phyloP scores from a whole-genome alignment of 2,329 filamentous ascomycete species.

The Alternaria novae-zelandiae region DNA sequence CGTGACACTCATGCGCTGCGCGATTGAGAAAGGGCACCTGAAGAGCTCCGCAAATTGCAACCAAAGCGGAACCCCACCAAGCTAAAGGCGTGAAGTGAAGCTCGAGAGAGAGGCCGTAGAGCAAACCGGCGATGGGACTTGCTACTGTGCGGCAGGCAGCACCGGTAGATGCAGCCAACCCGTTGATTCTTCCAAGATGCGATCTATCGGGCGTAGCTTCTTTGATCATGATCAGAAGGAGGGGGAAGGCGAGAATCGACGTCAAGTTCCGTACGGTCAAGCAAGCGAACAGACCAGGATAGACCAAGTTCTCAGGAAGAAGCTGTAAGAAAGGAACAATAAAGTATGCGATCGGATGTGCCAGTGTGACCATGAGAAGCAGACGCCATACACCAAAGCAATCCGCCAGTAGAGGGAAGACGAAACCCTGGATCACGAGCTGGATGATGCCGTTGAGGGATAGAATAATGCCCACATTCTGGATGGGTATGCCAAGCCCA shows the following conservation, averaged over 20 bases:
- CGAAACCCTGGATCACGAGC: slow-evolving; percentile 72
- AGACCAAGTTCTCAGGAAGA: slow-evolving; percentile 61
- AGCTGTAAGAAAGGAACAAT: slow-evolving; percentile 72
- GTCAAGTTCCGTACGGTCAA: slow-evolving; percentile 70
- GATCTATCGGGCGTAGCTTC: slow-evolving; percentile 69
- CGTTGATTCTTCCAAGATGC: slow-evolving; percentile 73
- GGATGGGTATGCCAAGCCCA: slow-evolving; percentile 69
- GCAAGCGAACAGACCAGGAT: slow-evolving; percentile 69
- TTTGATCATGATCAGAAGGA: slow-evolving; percentile 74
- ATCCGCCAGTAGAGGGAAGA: slow-evolving; percentile 71
- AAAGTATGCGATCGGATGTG: slow-evolving; percentile 72
- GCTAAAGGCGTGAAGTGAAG: slow-evolving; percentile 66
- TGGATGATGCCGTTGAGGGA: slow-evolving; percentile 74
- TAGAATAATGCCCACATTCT: slow-evolving; percentile 72
- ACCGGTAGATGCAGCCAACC: slow-evolving; percentile 73
- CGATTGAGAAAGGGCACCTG: slow-evolving; percentile 64
- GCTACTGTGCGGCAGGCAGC: slow-evolving; percentile 73
- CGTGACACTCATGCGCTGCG: slow-evolving; percentile 49
- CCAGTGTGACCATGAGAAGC: slow-evolving; percentile 68
- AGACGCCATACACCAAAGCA: slow-evolving; percentile 71
- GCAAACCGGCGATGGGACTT: slow-evolving; percentile 69
- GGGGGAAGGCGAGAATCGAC: slow-evolving; percentile 71
- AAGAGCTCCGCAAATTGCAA: slow-evolving; percentile 62
- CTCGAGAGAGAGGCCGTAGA: slow-evolving; percentile 68
- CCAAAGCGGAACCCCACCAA: slow-evolving; percentile 65